Base-by-base conservation (phyloP, 805 yeast species). In the Yamadazyma laniorum region DNA sequence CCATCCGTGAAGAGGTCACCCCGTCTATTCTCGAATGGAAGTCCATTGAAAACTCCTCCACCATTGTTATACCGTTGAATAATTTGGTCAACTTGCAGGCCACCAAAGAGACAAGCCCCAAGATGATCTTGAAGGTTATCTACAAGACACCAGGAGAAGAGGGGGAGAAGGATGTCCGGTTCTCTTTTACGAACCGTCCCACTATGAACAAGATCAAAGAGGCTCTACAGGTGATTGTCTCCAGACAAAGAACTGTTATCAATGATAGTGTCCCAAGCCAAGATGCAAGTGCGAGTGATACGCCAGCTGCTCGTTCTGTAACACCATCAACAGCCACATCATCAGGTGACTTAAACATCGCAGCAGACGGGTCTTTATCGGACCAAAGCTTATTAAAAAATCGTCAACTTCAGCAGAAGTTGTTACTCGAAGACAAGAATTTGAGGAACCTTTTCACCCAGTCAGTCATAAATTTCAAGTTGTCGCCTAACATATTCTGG, bases 401-500 rank as follows among this genome's bases (percentile, higher is more conserved):
- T 56, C 72, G 79, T 30, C 81, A 78, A 35, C 66, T 93, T 13
- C 99, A 93, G 53, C 95, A 89, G 50, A 76, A 77, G 39, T 63
- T 91, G 14, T 66, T 93, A 18, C 67, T 80, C 39, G 84, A 82
- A 43, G 85, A 89, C 53, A 76, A 81, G 34, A 65, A 64, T 6
- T 67, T 93, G 37, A 78, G 87, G 68, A 74, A 77, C 41, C 79
- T 84, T 2, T 93, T 93, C 56, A 82, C 90, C 33, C 95, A 87
- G 43, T 83, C 96, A 0, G 97, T 93, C 5, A 87, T 89, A 44
- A 75, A 80, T 42, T 74, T 75, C 37, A 84, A 86, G 13, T 63
- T 91, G 31, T 82, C 87, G 4, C 86, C 95, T 0, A 77, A 76
- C 27, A 88, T 89, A 50, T 90, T 90, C 59, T 90, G 97, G 97